Percentiles rank a stretch among this genome's conserved stretches.
Conservation (phyloP, 495 filamentous ascomycete genomes). For the Xylaria grammica region DNA sequence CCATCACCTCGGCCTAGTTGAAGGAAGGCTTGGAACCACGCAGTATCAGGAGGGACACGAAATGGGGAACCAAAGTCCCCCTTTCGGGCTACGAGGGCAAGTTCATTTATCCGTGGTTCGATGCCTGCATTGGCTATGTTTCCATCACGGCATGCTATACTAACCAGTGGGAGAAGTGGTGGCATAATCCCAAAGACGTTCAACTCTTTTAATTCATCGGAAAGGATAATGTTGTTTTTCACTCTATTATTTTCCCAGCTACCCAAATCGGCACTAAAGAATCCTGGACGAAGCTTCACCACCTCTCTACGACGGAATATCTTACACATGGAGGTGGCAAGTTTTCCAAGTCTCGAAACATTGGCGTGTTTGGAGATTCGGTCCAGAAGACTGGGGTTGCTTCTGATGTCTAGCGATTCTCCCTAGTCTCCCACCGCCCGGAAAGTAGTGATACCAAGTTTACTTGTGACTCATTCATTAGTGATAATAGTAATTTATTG, state of each 20-base stretch:
- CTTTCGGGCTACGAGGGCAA: slow-evolving; percentile 71
- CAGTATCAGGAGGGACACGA: slow-evolving; percentile 87
- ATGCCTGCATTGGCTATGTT: slow-evolving; percentile 90
- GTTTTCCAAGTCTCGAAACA: slow-evolving; percentile 87
- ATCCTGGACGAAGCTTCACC: slow-evolving; percentile 89
- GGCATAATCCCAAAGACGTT: slow-evolving; percentile 86
- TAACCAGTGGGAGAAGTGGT: slow-evolving; percentile 91
- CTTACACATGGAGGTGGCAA: slow-evolving; percentile 95
- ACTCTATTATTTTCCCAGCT: slow-evolving; percentile 80
- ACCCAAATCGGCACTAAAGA: slow-evolving; percentile 82
- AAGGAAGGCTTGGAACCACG: slow-evolving; percentile 82
- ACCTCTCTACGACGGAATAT: slow-evolving; percentile 90
- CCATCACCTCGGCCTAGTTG: slow-evolving; percentile 80
- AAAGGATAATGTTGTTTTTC: slow-evolving; percentile 89
- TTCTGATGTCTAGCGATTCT: slow-evolving; percentile 91
- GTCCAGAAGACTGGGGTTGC: slow-evolving; percentile 88
- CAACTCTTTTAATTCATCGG: slow-evolving; percentile 96
- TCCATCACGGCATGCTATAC: slow-evolving; percentile 96
- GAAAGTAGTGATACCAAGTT: slow-evolving; percentile 90
- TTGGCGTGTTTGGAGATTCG: slow-evolving; percentile 90
- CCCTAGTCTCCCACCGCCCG: slow-evolving; percentile 84
- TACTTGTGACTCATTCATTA: slow-evolving; percentile 82
- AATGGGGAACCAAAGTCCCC: slow-evolving; percentile 82
- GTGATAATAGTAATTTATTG: slow-evolving; percentile 87
- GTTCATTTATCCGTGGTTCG: slow-evolving; percentile 97